These are phyloP conservation scores for Microbotryum violaceum DNA, from an alignment of 1,284 basidiomycete species.

Conservation along the genomic window DNA sequence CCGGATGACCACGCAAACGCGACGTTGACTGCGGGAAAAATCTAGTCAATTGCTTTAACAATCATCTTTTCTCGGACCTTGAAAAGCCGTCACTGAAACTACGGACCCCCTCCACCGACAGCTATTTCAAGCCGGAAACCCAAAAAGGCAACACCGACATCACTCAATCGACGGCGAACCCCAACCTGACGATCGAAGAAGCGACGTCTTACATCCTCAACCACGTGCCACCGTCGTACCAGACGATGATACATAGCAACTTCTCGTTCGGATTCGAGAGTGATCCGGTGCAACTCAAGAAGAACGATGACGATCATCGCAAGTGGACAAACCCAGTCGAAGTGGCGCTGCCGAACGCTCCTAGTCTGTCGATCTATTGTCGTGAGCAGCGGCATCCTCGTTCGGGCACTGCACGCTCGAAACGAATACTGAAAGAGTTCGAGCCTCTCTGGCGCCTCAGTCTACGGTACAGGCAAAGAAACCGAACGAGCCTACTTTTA, in stretches of 20 bases:
- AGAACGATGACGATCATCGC: slow-evolving; percentile 39
- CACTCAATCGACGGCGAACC: slow-evolving; percentile 40
- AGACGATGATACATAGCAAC: slow-evolving; percentile 83
- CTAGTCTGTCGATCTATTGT: slow-evolving; percentile 87
- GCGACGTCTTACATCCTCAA: slow-evolving; percentile 73
- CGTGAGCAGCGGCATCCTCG: slow-evolving; percentile 28
- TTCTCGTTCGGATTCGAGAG: slow-evolving; percentile 91
- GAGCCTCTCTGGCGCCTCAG: not conserved
- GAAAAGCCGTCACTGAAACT: not conserved
- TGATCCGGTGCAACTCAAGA: slow-evolving; percentile 50
- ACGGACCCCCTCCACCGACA: not conserved
- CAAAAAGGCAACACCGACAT: slow-evolving; percentile 36
- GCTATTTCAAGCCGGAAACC: slow-evolving; percentile 31
- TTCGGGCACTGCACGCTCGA: too few species aligned
- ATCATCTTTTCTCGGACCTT: not conserved
- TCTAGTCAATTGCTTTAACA: slow-evolving; percentile 21
- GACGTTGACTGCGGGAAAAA: slow-evolving; percentile 36
- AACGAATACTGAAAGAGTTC: not conserved
- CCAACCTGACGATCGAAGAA: slow-evolving; percentile 73
- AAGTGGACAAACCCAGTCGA: slow-evolving; percentile 98
- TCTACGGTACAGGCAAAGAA: slow-evolving; percentile 93
- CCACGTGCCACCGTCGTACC: slow-evolving; percentile 45
- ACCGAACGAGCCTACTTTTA: slow-evolving; percentile 62
- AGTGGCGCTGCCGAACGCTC: slow-evolving; percentile 75
- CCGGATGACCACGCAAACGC: slow-evolving; percentile 66